Base-by-base conservation (phyloP, 148 eudicot genomes). In the Heliosperma pusillum region DNA sequence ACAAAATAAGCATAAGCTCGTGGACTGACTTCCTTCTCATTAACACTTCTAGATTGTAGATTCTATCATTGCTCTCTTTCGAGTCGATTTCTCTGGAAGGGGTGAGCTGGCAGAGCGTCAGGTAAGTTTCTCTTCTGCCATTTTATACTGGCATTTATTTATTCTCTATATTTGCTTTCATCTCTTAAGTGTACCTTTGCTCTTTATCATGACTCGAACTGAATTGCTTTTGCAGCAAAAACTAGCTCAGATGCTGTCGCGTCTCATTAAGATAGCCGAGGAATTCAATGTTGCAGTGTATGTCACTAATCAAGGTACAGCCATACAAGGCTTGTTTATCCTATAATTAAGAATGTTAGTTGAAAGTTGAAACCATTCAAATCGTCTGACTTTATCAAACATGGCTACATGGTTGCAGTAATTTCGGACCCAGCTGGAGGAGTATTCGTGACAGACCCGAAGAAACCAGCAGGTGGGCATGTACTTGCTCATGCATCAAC, bases 381-480 rank as follows among this genome's bases (percentile, higher is more conserved):
- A 10, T 62, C 26, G 20, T 16, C 64, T 7, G 1, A 63, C 27
- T 25, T 3, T 19, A n/a, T 71, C 66, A 47, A 65, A 16, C 24
- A 3, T 74, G 64, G 69, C 36, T 84, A 16, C 24, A 3, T 74
- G 64, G 69, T 44, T 84, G 89, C 97, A 92, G 98, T 94, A 40
- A 94, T 94, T 62, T 91, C 96, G 44, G 98, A 64, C 19, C 68
- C 68, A 30, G 68, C 68, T 15, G 68, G 68, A 64, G 68, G 68
- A 64, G 68, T 64, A 19, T 64, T 64, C 68, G 68, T 64, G 15
- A 29, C 68, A 64, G 68, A 64, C 68, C 68, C 68, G 5, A 95
- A 95, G 89, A 95, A 94, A 72, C 97, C 98, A 79, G 96, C 98
- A 61, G 98, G 98, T 50, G 98, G 98, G 11, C 98, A 91, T 81